Evolutionary conservation across 495 filamentous ascomycete species (phyloP).

Genomic region (Xylaria sp.): DNA sequence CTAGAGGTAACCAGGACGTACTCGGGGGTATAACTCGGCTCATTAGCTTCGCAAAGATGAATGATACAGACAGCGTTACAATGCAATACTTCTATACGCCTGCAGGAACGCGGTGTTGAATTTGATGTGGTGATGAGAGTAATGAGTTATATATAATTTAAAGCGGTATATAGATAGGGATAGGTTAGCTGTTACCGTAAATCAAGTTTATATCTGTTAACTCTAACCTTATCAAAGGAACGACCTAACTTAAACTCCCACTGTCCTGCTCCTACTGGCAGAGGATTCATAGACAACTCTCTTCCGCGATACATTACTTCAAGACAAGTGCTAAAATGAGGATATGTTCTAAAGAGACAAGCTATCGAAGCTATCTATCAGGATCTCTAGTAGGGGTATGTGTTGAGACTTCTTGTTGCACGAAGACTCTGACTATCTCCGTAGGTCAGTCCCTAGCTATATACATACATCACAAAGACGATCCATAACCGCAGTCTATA

Average conservation of each 20-base stretch:
- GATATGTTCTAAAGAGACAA: neutral
- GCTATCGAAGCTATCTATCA: neutral
- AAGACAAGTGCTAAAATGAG: neutral
- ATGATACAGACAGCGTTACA: too few relatives aligned
- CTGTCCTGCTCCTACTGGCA: neutral
- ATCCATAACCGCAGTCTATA: neutral
- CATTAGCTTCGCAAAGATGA: neutral
- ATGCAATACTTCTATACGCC: neutral
- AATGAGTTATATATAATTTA: neutral
- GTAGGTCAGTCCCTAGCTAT: too few relatives aligned
- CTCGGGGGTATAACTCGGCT: neutral
- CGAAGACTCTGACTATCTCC: too few relatives aligned
- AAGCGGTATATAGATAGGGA: neutral
- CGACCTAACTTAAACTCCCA: neutral
- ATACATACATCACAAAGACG: neutral
- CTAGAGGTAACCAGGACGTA: neutral
- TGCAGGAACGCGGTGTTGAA: too few relatives aligned
- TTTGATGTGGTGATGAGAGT: neutral
- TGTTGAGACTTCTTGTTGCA: too few relatives aligned
- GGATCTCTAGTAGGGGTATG: too few relatives aligned
- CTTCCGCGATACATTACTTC: neutral
- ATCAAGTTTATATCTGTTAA: neutral
- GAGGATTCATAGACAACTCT: neutral
- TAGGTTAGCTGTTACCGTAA: neutral
- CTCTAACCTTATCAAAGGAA: neutral